These are phyloP conservation scores for Torrubiellomyces zombiae DNA, from an alignment of 2,329 filamentous ascomycete genomes.

Conservation along the genomic window DNA sequence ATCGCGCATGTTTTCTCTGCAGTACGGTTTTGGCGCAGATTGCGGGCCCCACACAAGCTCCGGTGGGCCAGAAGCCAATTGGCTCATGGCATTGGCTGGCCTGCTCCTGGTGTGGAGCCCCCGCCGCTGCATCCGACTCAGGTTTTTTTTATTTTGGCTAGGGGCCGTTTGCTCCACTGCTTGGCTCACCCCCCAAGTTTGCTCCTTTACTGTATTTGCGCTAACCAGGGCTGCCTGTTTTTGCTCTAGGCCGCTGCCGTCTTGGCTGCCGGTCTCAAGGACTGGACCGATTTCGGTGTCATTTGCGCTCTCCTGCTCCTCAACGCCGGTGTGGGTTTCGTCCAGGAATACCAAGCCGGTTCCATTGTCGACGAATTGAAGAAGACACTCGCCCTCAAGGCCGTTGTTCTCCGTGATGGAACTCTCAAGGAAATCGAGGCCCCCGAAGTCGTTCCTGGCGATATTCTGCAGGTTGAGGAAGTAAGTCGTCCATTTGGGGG, in stretches of 20 bases:
- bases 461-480: constrained; percentile 79
- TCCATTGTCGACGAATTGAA: constrained; percentile 84
- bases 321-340: constrained; percentile 73
- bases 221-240: constrained; percentile 10
- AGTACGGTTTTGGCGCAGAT: constrained; percentile 15
- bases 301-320: constrained; percentile 71
- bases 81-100: constrained; percentile 9
- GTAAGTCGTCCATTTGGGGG: constrained; percentile 6
- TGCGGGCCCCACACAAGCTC: constrained; percentile 17
- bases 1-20: constrained; percentile 9
- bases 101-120: constrained; percentile 1
- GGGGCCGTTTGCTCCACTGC: background rate
- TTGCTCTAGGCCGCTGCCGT: constrained; percentile 47
- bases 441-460: constrained; percentile 71
- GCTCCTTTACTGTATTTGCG: constrained; percentile 2
- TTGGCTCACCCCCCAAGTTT: background rate
- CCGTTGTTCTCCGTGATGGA: constrained; percentile 68
- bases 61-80: constrained; percentile 10
- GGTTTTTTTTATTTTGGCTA: background rate
- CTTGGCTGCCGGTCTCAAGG: constrained; percentile 66
- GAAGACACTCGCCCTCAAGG: constrained; percentile 78
- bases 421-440: constrained; percentile 64
- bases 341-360: constrained; percentile 80
- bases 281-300: constrained; percentile 90
- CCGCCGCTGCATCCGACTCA: constrained; percentile 10